Base-by-base conservation (phyloP, 306 rosid genomes). In the Quillaja saponaria region DNA sequence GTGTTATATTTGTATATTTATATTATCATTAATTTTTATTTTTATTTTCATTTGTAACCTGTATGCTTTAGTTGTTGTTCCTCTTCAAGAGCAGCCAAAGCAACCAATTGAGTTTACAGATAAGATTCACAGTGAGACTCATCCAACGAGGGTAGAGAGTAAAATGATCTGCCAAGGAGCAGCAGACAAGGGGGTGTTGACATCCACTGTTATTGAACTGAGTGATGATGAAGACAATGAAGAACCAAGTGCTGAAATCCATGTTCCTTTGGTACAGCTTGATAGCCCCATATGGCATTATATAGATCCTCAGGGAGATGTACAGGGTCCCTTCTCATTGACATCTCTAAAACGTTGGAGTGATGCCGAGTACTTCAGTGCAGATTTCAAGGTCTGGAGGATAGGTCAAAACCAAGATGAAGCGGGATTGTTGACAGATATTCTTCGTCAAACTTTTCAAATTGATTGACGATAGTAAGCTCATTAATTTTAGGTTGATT, bases 321-420 rank as follows among this genome's bases (percentile, higher is more conserved):
- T 78, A 12, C 96, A 87, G 71, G 97, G 97, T 53, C 97, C 96
- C 1, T 91, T 87, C 69, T 40, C 87, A 47, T 19, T 85, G 14
- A 51, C 9, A 50, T 39, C 61, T 13, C 68, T 91, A 13, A 91
- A 85, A 74, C 74, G 61, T 51, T 91, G 97, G 97, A 81, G 74
- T 14, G 95, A 87, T 54, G 75, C 79, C 35, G 61, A 72, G 34
- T 91, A 82, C 78, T 87, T 91, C 55, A 25, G 81, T 47, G 68
- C 73, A 20, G 87, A 87, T 78, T 91, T 91, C 75, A 84, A 71
- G 80, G 84, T 91, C 58, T 91, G 97, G 97, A 82, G 47, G 78
- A 51, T 28, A 58, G 91, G 86, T 42, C 80, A 84, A 62, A 74
- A 55, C 55, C 74, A 52, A 40, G 39, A 52, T 60, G 71, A 85